Percentiles rank a stretch among this genome's conserved stretches.
These are phyloP conservation scores for Caloboletus firmus DNA, from an alignment of 1,284 basidiomycete genomes.

Conservation along the genomic window DNA sequence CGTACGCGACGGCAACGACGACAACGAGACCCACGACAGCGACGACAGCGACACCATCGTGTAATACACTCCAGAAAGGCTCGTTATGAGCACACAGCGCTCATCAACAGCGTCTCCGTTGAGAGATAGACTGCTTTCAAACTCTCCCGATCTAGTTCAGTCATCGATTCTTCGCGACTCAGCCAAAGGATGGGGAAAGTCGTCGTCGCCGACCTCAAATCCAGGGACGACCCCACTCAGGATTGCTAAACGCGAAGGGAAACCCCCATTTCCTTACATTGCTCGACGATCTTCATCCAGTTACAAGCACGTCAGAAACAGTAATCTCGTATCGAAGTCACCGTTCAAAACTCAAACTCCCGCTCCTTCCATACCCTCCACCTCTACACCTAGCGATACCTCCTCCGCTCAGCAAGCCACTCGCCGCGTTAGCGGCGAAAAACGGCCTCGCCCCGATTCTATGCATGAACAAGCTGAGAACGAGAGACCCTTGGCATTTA, in stretches of 20 bases:
- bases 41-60: constrained; percentile 16
- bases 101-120: constrained; percentile 12
- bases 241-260: constrained; percentile 65
- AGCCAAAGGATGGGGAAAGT: constrained; percentile 51
- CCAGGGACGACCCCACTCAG: constrained; percentile 62
- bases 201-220: constrained; percentile 40
- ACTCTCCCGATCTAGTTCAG: constrained; percentile 63
- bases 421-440: constrained; percentile 70
- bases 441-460: constrained; percentile 64
- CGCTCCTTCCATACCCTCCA: constrained; percentile 45
- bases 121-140: constrained; percentile 57
- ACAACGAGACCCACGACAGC: constrained; percentile 22
- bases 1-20: constrained; percentile 14
- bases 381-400: constrained; percentile 12
- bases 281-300: constrained; percentile 78
- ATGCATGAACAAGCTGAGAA: constrained; percentile 69
- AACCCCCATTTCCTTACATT: constrained; percentile 44
- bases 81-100: constrained; percentile 31
- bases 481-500: constrained; percentile 66
- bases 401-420: constrained; percentile 29
- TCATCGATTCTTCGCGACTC: constrained; percentile 60
- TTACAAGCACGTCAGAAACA: constrained; percentile 79
- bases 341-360: constrained; percentile 77
- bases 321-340: constrained; percentile 85
- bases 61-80: constrained; percentile 1